Evolutionary conservation across 129 eudicot genomes (phyloP).

Genomic region (Scalesia atractyloides): DNA sequence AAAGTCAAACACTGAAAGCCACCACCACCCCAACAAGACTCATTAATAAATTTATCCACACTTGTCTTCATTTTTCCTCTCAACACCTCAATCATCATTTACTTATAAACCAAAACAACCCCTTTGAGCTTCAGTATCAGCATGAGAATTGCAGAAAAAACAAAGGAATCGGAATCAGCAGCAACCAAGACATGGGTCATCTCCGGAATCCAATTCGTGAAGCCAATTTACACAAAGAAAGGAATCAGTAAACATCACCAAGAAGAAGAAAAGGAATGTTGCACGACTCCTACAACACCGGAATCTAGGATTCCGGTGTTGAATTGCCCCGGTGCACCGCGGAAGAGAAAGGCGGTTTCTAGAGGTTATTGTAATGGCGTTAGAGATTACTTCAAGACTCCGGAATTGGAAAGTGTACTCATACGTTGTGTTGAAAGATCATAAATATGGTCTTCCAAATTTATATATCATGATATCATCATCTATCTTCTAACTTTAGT

Average conservation of each 20-base stretch:
- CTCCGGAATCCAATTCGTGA: slow-evolving; percentile 49
- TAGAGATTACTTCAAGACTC: slow-evolving; percentile 64
- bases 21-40: slow-evolving; percentile 2
- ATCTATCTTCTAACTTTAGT: slow-evolving; percentile 12
- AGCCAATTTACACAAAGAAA: slow-evolving; percentile 51
- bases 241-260: neutral
- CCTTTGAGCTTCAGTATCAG: neutral
- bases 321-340: slow-evolving; percentile 73
- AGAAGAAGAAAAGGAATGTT: slow-evolving; percentile 27
- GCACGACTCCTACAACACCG: slow-evolving; percentile 67
- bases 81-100: slow-evolving; percentile 35
- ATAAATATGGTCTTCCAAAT: slow-evolving; percentile 5
- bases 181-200: slow-evolving; percentile 50
- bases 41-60: slow-evolving; percentile 29
- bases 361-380: slow-evolving; percentile 31
- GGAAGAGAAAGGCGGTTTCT: slow-evolving; percentile 54
- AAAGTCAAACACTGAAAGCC: slow-evolving; percentile 10
- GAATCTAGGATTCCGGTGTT: slow-evolving; percentile 56
- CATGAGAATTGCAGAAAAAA: slow-evolving; percentile 35
- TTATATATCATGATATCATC: neutral
- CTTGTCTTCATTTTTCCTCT: slow-evolving; percentile 23
- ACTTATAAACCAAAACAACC: slow-evolving; percentile 19
- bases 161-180: slow-evolving; percentile 31
- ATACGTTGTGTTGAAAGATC: slow-evolving; percentile 42
- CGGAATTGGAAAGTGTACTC: slow-evolving; percentile 72